Conservation (phyloP, 2,329 filamentous ascomycete genomes). For the Apiospora kogelbergensis region DNA sequence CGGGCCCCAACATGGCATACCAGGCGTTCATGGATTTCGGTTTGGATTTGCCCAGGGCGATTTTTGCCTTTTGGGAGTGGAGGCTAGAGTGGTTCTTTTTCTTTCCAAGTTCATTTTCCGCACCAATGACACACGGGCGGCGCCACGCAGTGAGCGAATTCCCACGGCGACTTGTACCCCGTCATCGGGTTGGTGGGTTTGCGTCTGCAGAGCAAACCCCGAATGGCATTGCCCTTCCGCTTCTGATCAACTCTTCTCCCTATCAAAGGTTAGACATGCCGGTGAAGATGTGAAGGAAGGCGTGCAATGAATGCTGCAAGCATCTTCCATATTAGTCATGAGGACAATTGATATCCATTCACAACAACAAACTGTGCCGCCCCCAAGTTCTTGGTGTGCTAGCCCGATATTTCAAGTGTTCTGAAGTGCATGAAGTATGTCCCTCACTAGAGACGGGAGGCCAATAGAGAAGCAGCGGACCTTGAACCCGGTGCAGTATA, state of each 20-base stretch:
- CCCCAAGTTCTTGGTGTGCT: not conserved
- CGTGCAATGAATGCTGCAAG: not conserved
- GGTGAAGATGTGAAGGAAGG: not conserved
- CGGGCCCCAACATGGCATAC: slow-evolving; percentile 1
- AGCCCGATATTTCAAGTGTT: not conserved
- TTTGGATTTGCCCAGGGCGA: not conserved
- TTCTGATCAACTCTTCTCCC: not conserved
- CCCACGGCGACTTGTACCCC: not conserved
- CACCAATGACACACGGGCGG: not conserved
- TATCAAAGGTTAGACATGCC: not conserved
- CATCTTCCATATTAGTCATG: not conserved
- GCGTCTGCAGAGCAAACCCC: not conserved
- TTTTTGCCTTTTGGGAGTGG: not conserved
- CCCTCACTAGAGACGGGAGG: not conserved
- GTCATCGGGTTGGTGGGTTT: not conserved
- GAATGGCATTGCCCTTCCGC: not conserved
- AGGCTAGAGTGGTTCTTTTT: not conserved
- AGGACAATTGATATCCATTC: not conserved
- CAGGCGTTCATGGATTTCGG: not conserved
- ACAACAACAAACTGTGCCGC: not conserved
- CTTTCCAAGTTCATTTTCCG: not conserved
- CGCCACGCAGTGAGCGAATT: not conserved
- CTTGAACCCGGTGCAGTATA: not conserved
- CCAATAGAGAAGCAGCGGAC: not conserved
- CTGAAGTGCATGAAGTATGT: not conserved